Base-by-base conservation (phyloP, 2,329 filamentous ascomycete genomes). In the Pseudogymnoascus sp. region DNA sequence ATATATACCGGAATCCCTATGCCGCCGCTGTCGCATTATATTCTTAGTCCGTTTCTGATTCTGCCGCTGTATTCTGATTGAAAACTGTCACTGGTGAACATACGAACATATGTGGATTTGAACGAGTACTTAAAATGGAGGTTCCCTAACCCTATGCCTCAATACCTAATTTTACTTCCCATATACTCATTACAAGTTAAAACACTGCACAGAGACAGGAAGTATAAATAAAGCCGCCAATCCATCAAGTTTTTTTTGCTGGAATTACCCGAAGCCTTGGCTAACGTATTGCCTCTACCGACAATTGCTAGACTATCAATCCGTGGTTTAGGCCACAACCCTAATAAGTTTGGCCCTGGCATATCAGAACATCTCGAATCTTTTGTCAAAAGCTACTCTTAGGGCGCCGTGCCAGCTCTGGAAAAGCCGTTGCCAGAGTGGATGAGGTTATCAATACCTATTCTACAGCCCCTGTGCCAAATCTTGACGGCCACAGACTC, bases 241-340 rank as follows among this genome's bases (percentile, higher is more conserved):
- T 48, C 27, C 29, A 59, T 9, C 31, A 75, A 76, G 73, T 68
- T 76, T 29, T 75, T 18, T 71, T 76, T 58, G 71, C 71, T 9
- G 74, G 74, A 31, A 70, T 73, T 13, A 74, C 73, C 1, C 74
- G 75, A 60, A 71, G 70, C 13, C 59, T 75, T 5, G 75, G 75
- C 64, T 69, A 70, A 37, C 68, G 68, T 18, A 18, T 18, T 18
- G 18, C 18, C 2, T 1, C 18, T 1, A 18, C 18, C 18, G 18
- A 1, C 18, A 18, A 18, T 18, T 18, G 18, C 18, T 18, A 18
- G 18, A 18, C 18, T 18, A 18, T 18, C 67, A 31, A 70, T 76
- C n/a, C 71, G 74, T 4, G 75, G 69, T 4, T 67, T 76, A 0
- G 70, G 69, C 1, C 70, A 72, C 15, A 70, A 64, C 60, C 68